Conservation (phyloP, 495 filamentous ascomycete species). For the Entonaema liquescens region DNA sequence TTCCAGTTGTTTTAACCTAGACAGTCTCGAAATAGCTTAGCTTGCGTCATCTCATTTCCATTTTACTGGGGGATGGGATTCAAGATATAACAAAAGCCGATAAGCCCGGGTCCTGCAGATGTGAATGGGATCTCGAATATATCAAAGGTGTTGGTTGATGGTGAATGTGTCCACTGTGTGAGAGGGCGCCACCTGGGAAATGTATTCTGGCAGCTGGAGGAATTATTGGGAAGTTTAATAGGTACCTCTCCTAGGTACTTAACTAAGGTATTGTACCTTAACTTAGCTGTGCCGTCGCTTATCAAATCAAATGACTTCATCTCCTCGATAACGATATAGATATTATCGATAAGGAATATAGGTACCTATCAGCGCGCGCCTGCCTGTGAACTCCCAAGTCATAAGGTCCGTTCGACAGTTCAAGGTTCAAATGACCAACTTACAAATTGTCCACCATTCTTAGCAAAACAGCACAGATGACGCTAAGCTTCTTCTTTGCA, state of each 20-base stretch:
- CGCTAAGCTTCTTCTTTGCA: not conserved
- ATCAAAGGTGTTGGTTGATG: not conserved
- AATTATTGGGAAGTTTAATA: not conserved
- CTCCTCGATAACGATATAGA: constrained; percentile 23
- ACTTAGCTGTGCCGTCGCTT: not conserved
- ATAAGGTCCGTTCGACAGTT: constrained; percentile 27
- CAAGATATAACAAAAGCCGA: not conserved
- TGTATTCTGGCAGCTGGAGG: constrained; percentile 18
- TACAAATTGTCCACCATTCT: constrained; percentile 10
- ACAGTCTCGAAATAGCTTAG: not conserved
- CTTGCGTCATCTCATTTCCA: constrained; percentile 13
- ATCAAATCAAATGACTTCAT: constrained; percentile 39
- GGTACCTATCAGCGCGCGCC: constrained; percentile 16
- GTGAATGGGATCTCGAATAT: not conserved
- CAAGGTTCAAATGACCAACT: constrained; percentile 34
- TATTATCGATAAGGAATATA: constrained; percentile 5
- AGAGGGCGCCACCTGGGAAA: constrained; percentile 22
- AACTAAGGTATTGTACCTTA: not conserved
- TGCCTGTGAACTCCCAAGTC: constrained; percentile 26
- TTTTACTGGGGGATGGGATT: not conserved
- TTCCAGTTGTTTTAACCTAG: constrained; percentile 13
- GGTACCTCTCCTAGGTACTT: not conserved
- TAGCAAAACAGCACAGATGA: constrained; percentile 7
- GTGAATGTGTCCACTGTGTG: not conserved
- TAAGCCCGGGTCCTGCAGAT: no score